Evolutionary conservation across 192 early-diverging fungal species (phyloP).

Genomic region (Globomyces pollinis-pini): DNA sequence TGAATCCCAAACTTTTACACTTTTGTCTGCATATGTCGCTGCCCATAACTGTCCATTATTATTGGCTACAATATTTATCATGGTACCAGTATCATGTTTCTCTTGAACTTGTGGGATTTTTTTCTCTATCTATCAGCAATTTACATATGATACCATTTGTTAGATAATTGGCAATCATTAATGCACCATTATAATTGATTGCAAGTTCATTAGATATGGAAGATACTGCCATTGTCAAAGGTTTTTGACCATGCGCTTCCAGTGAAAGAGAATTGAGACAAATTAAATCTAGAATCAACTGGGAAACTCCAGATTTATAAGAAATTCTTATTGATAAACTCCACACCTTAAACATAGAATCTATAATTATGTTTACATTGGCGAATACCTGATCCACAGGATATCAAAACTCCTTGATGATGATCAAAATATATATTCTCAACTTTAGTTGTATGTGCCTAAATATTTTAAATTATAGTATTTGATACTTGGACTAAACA

Average conservation of each 20-base stretch:
- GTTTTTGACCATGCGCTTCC: not conserved
- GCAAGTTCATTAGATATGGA: constrained; percentile 2
- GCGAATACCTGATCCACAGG: constrained; percentile 1
- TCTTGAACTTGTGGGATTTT: not conserved
- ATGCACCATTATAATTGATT: constrained; percentile 14
- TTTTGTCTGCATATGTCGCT: constrained; percentile 13
- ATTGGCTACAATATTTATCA: constrained; percentile 9
- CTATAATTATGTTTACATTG: too few species aligned
- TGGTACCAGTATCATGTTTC: constrained; percentile 6
- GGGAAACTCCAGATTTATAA: not conserved
- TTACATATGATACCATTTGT: too few species aligned
- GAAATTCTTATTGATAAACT: too few species aligned
- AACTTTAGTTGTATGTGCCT: constrained; percentile 21
- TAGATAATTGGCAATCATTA: not conserved
- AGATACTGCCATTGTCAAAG: not conserved
- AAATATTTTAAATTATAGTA: constrained; percentile 6
- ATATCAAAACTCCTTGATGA: constrained; percentile 12
- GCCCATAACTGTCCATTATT: constrained; percentile 18
- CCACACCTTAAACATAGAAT: too few species aligned
- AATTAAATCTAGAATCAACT: not conserved
- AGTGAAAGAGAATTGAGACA: not conserved
- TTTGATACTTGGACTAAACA: constrained; percentile 16
- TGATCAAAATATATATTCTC: constrained; percentile 15
- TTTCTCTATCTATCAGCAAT: too few species aligned
- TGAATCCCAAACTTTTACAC: constrained; percentile 26